Evolutionary conservation across 768 basidiomycete genomes (phyloP).

Genomic region (Tulasnella sp.): DNA sequence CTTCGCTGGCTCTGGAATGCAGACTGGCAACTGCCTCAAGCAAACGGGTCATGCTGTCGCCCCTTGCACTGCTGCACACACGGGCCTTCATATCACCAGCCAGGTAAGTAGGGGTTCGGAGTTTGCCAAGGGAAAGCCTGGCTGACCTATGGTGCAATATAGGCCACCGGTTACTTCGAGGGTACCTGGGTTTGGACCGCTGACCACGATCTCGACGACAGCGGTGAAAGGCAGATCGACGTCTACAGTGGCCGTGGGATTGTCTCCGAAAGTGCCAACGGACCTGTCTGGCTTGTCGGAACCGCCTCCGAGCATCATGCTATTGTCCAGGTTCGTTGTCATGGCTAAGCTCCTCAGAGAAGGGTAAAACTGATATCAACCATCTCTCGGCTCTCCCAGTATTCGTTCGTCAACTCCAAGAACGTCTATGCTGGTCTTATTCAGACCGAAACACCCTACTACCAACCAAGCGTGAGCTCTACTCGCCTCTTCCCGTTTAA

Average conservation of each 20-base stretch:
- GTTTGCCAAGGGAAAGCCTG: neutral
- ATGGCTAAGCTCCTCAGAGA: neutral
- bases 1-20: constrained; percentile 40
- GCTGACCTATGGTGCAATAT: neutral
- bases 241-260: constrained; percentile 71
- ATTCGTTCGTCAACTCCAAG: constrained; percentile 61
- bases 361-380: neutral
- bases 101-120: constrained; percentile 44
- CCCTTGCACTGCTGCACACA: constrained; percentile 64
- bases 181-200: constrained; percentile 68
- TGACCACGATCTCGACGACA: constrained; percentile 74
- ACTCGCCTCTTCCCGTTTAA: neutral
- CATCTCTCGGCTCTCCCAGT: constrained; percentile 56
- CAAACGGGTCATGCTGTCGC: constrained; percentile 39
- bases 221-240: constrained; percentile 51
- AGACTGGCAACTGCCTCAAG: constrained; percentile 46
- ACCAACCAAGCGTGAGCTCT: constrained; percentile 23
- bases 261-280: constrained; percentile 64
- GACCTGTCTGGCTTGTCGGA: constrained; percentile 83
- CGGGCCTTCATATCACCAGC: constrained; percentile 61
- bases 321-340: constrained; percentile 40
- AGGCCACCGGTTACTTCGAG: constrained; percentile 27
- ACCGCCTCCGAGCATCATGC: constrained; percentile 54
- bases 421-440: constrained; percentile 73
- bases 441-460: constrained; percentile 63